A percentile compares a stretch with the other conserved stretches of the same genome.
phyloP scores from a whole-genome alignment of 306 rosid genomes.

The Vicia faba region DNA sequence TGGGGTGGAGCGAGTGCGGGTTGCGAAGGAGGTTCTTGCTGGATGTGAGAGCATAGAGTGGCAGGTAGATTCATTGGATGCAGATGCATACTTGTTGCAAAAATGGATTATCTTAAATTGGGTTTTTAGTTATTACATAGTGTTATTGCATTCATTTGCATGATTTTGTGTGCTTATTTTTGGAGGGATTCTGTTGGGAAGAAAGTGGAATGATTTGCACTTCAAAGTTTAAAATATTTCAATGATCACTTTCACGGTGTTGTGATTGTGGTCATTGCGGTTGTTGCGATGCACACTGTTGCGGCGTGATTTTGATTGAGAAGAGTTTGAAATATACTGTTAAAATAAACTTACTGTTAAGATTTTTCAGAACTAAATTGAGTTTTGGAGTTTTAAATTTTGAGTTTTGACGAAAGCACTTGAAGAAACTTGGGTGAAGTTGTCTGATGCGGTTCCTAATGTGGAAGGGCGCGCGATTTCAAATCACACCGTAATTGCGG shows the following conservation, averaged over 20 bases:
- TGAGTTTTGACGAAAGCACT: too few species aligned
- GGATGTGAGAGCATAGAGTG: conserved; percentile 82
- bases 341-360: too few species aligned
- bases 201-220: conserved; percentile 4
- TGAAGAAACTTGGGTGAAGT: too few species aligned
- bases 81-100: conserved; percentile 10
- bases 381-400: too few species aligned
- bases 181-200: background rate
- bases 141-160: conserved; percentile 1
- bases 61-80: conserved; percentile 66
- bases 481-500: too few species aligned
- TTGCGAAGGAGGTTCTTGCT: conserved; percentile 66
- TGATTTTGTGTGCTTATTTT: background rate
- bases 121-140: conserved; percentile 14
- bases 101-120: background rate
- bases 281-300: too few species aligned
- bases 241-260: background rate
- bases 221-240: background rate
- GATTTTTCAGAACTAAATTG: too few species aligned
- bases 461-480: too few species aligned
- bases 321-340: too few species aligned
- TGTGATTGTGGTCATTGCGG: too few species aligned
- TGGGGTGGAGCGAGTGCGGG: conserved; percentile 54
- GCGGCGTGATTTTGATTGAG: too few species aligned
- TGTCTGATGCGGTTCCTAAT: too few species aligned